These are phyloP conservation scores for Penicillium argentinense DNA, from an alignment of 495 filamentous ascomycete genomes.

Conservation along the genomic window DNA sequence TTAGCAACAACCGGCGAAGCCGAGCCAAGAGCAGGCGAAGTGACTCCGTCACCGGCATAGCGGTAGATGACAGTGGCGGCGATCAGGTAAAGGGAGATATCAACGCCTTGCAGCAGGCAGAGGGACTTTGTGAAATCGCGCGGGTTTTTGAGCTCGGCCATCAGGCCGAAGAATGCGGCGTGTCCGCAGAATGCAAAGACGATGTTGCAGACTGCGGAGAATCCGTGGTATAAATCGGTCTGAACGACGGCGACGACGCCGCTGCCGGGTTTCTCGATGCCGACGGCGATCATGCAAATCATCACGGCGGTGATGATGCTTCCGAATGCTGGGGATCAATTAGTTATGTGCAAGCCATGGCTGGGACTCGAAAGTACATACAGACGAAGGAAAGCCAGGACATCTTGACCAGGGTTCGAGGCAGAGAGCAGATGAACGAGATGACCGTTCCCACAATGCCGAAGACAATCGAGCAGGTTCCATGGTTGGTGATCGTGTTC, in stretches of 20 bases:
- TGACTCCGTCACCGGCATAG: slow-evolving; percentile 66
- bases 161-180: slow-evolving; percentile 73
- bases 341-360: too few species aligned
- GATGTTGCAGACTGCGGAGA: slow-evolving; percentile 24
- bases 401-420: slow-evolving; percentile 62
- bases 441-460: slow-evolving; percentile 64
- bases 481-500: slow-evolving; percentile 65
- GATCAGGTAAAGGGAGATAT: slow-evolving; percentile 63
- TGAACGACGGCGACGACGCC: slow-evolving; percentile 2
- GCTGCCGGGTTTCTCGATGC: slow-evolving; percentile 29
- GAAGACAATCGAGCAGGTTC: slow-evolving; percentile 69
- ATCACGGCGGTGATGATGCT: slow-evolving; percentile 64
- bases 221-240: slow-evolving; percentile 44
- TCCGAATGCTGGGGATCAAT: slow-evolving; percentile 13
- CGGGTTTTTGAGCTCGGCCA: slow-evolving; percentile 72
- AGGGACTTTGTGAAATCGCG: slow-evolving; percentile 67
- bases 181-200: slow-evolving; percentile 52
- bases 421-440: slow-evolving; percentile 63
- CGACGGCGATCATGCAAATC: slow-evolving; percentile 64
- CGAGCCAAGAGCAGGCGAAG: slow-evolving; percentile 71
- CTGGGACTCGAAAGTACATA: slow-evolving; percentile 21
- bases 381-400: slow-evolving; percentile 65
- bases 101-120: slow-evolving; percentile 59
- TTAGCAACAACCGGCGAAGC: slow-evolving; percentile 63
- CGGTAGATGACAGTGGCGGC: slow-evolving; percentile 60